Evolutionary conservation across 2,329 filamentous ascomycete genomes (phyloP).

Genomic region (Xylariaceae sp.): DNA sequence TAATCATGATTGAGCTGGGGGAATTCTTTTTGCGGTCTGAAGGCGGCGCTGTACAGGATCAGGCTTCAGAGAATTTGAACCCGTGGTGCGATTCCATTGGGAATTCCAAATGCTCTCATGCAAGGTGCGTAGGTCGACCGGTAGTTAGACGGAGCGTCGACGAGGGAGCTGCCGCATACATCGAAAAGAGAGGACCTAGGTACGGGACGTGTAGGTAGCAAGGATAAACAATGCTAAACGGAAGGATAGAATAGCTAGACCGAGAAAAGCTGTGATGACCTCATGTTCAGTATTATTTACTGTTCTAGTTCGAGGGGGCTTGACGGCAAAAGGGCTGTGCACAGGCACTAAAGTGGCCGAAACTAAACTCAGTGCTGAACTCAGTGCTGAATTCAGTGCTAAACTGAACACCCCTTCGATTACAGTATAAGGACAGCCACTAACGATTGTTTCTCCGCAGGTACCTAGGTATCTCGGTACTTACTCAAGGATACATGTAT

Average conservation of each 20-base stretch:
- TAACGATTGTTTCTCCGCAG: too few relatives aligned
- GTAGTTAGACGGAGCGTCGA: constrained; percentile 10
- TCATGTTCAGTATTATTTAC: constrained; percentile 24
- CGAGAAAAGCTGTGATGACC: constrained; percentile 29
- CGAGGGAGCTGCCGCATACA: constrained; percentile 11
- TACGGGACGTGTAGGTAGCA: neutral
- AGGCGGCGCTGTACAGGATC: constrained; percentile 3
- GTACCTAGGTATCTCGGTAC: too few relatives aligned
- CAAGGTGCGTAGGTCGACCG: constrained; percentile 14
- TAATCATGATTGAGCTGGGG: constrained; percentile 13
- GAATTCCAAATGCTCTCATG: constrained; percentile 25
- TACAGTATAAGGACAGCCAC: too few relatives aligned
- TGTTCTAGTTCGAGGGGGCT: too few relatives aligned
- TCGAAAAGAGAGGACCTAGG: constrained; percentile 23
- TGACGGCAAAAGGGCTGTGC: too few relatives aligned
- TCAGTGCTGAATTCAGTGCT: too few relatives aligned
- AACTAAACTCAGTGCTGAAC: too few relatives aligned
- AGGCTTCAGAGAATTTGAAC: constrained; percentile 9
- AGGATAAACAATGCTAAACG: neutral
- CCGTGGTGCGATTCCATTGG: constrained; percentile 9
- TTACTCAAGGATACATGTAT: too few relatives aligned
- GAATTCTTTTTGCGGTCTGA: constrained; percentile 3
- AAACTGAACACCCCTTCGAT: too few relatives aligned
- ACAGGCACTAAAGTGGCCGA: neutral
- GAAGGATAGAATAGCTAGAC: neutral